Evolutionary conservation across 495 filamentous ascomycete genomes (phyloP), one percentile per base, ranked within the genome.

Genomic region (Penicillium turbatum): DNA sequence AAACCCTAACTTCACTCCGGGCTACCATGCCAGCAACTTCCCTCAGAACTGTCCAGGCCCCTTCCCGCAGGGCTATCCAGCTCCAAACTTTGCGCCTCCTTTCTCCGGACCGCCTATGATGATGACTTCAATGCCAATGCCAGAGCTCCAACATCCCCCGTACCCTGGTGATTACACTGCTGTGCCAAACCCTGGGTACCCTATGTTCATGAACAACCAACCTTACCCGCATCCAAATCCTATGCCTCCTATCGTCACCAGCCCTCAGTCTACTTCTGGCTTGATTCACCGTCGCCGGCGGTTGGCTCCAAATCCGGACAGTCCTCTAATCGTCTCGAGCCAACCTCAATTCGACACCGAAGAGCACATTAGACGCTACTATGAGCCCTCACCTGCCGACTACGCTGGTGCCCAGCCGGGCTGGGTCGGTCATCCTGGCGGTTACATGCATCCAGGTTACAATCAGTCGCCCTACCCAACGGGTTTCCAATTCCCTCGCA

Each of bases 311-410:
- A 17, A 3, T 3, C 38, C 19, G 1, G 24, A 47, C 26, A 17
- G 15, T 12, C 35, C 55, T 19, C 34, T 57, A 8, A 48, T 53
- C 24, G 55, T 47, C 19, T 39, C 39, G 35, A 45, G 51, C 16
- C 48, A 57, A 17, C 48, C 51, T 1, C 34, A 36, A 13, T 45
- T 27, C 40, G 31, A 32, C 17, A 29, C 37, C 10, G 36, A 39
- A 21, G 24, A 21, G 1, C 45, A 55, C 35, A 11, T 11, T 6
- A 16, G 35, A 30, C 19, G 15, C 53, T 51, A 53, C 56, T 49
- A 48, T 36, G 54, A 32, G 47, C 55, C 24, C 9, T 38, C 4
- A 1, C 17, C 40, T 6, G 5, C 30, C 12, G 8, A 37, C 2
- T 6, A 38, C 1, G 9, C 6, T 2, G 26, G 26, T 19, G 29